These are phyloP conservation scores for Lentinula boryana DNA, from an alignment of 768 basidiomycete genomes.

Conservation along the genomic window DNA sequence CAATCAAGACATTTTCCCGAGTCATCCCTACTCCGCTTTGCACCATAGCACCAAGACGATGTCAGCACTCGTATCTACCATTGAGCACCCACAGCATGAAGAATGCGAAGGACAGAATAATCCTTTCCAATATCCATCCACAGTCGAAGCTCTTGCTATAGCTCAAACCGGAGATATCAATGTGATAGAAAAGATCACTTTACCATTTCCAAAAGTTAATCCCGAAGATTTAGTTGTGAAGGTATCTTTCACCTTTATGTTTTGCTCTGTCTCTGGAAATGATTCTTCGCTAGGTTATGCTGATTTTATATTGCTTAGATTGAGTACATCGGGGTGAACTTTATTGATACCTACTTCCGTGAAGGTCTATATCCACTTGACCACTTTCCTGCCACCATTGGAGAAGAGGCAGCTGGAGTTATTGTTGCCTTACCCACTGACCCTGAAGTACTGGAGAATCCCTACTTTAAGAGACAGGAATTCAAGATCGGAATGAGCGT, in stretches of 20 bases:
- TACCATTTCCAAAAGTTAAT: conserved; percentile 1
- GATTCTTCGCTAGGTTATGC: no score
- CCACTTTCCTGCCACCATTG: conserved; percentile 60
- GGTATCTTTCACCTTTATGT: neutral
- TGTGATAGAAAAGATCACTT: neutral
- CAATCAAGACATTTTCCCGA: no score
- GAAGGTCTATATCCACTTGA: conserved; percentile 58
- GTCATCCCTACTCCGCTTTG: no score
- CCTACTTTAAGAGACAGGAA: conserved; percentile 56
- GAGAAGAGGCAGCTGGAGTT: conserved; percentile 74
- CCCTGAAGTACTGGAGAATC: conserved; percentile 47
- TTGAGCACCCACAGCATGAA: neutral
- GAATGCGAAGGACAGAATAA: neutral
- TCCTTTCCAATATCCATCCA: neutral
- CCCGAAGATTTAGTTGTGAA: neutral
- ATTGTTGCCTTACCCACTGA: conserved; percentile 74
- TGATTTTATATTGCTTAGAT: neutral
- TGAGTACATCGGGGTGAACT: conserved; percentile 61
- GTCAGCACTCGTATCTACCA: neutral
- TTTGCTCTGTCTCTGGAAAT: no score
- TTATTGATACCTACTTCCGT: conserved; percentile 79
- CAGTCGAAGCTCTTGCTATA: neutral
- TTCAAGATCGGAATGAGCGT: conserved; percentile 70
- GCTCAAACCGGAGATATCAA: neutral
- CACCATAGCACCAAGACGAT: no score